Base-by-base conservation (phyloP, 2,329 filamentous ascomycete species). In the Trichoderma koningii region DNA sequence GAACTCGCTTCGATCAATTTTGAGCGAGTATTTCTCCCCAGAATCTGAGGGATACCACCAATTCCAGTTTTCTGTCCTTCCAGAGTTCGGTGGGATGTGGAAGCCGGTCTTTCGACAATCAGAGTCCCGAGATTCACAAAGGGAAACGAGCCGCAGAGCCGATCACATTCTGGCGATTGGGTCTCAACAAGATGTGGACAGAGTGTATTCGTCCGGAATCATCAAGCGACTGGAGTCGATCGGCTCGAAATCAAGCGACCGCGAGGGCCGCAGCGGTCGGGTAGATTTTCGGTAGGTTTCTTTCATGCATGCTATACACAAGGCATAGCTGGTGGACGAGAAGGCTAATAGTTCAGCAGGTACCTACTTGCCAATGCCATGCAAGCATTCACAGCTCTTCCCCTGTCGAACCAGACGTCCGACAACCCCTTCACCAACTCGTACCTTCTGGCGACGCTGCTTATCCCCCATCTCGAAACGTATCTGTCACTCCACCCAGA, bases 121-220 rank as follows among this genome's bases (percentile, higher is more conserved):
- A 0, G 75, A 77, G 17, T 64, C 73, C 0, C 71, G 68, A 1
- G 74, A 67, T 56, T 72, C 71, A 0, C 72, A 69, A 4, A 64
- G 68, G 23, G 71, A 74, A 5, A 74, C 77, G 30, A 74, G 73
- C 14, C 76, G 78, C 41, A 79, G 77, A 44, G 74, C 86, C 14
- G 85, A 88, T 68, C 79, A 87, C 55, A 85, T 89, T 3, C 72
- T 89, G 14, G 86, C 86, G 2, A 76, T 89, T 21, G 86, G 87
- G 3, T 80, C 81, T 4, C 84, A 89, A 68, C 77, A 78, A 26
- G 82, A 80, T 2, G 85, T 88, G 1, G 79, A 79, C 34, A 81
- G 78, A 66, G 79, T 81, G 1, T 83, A 85, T 55, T 75, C 81
- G 6, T 75, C 78, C 2, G 75, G 78, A 6, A 77, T 88, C 9